phyloP scores from a whole-genome alignment of 352 stramenopile genomes.

The Phytophthora pseudosyringae region DNA sequence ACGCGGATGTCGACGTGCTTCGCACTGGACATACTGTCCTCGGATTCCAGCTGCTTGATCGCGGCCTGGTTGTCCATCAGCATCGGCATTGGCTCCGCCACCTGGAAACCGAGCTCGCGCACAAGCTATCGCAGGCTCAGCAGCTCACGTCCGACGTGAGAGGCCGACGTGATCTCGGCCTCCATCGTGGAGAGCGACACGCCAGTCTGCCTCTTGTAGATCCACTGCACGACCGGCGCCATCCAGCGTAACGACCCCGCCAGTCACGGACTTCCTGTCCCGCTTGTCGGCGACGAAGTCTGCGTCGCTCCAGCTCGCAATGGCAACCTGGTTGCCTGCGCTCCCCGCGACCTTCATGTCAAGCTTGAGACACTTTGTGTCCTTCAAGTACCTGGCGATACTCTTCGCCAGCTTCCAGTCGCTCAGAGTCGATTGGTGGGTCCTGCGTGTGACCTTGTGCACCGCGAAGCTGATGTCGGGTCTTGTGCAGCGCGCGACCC shows the following conservation, averaged over 20 bases:
- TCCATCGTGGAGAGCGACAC: neutral
- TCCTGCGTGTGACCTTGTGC: too few species aligned
- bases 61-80: neutral
- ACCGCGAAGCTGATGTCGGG: too few species aligned
- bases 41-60: neutral
- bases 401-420: too few species aligned
- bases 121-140: neutral
- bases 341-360: too few species aligned
- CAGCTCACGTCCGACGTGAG: constrained; percentile 1
- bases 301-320: too few species aligned
- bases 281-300: too few species aligned
- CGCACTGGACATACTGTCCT: neutral
- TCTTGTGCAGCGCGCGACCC: too few species aligned
- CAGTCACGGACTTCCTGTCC: too few species aligned
- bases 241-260: constrained; percentile 6
- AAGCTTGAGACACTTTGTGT: too few species aligned
- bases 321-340: too few species aligned
- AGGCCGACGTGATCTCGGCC: constrained; percentile 5
- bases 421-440: too few species aligned
- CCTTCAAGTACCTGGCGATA: too few species aligned
- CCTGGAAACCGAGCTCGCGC: neutral
- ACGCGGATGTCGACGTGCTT: neutral
- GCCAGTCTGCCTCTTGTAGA: constrained; percentile 8
- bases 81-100: constrained; percentile 1
- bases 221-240: constrained; percentile 1